Evolutionary conservation across 805 yeast genomes (phyloP), one percentile per base, ranked within the genome.

Genomic region (Metschnikowia noctiluminum): DNA sequence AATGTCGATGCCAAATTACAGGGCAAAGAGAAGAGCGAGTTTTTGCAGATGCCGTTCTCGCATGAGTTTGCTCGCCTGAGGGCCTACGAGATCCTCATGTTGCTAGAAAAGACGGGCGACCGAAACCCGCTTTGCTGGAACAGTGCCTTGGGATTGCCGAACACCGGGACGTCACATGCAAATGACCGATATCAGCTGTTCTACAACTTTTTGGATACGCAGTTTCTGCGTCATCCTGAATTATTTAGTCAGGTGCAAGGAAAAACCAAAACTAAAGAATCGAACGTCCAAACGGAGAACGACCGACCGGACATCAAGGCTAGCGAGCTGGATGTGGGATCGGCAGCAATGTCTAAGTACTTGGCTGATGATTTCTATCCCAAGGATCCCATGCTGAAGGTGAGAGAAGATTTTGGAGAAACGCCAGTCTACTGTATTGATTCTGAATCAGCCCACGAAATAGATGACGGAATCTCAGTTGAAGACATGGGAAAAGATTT

Each of bases 391-490:
- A 47, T 66, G 43, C 47, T 49, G 2, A 21, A 28, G 2, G 50
- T 62, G 2, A 67, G 85, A 55, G 54, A 55, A n/a, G 73, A 73
- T 28, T 78, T 74, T 54, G 65, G 66, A 0, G 66, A 74, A 40
- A 59, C 77, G 11, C 76, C 79, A 0, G 82, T 90, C 1, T 92
- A 82, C 62, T 90, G 97, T 66, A 89, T 92, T 50, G 99, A 94
- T 66, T 76, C 85, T 2, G 79, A 72, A 3, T 76, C 75, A 38
- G 96, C 98, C 0, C 85, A 85, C 56, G 98, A 94, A 64, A 86
- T 94, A 50, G 99, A 92, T 65, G 99, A 92, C 66, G 99, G 97
- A 41, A 74, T 92, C 28, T 81, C 96, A 1, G 70, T 92, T 15
- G 70, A 70, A 39, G 53, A 51, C 3, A 45, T 61, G 2, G 58